Conservation (phyloP, 345 rosid species). For the Eucalyptus fibrosa region DNA sequence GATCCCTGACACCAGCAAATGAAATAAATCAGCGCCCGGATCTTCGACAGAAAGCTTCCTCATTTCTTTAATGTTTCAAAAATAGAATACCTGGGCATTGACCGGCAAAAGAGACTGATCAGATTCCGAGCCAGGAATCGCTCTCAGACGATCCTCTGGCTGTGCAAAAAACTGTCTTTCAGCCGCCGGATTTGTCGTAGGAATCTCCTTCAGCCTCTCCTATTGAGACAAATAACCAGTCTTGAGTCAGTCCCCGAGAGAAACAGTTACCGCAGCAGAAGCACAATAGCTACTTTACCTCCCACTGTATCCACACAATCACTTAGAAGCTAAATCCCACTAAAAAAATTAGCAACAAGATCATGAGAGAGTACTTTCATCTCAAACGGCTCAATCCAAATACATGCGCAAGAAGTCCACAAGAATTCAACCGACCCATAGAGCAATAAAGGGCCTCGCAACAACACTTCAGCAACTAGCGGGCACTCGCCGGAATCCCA, state of each 20-base stretch:
- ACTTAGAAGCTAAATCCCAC: background rate
- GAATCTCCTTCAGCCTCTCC: conserved; percentile 87
- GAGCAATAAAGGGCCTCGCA: background rate
- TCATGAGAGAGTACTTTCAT: background rate
- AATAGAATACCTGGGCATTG: conserved; percentile 43
- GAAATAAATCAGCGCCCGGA: background rate
- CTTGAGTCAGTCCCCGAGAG: background rate
- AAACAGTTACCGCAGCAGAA: background rate
- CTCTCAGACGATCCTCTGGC: conserved; percentile 24
- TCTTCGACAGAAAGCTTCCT: background rate
- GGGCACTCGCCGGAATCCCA: background rate
- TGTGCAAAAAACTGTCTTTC: conserved; percentile 38
- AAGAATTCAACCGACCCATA: background rate
- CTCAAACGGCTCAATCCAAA: background rate
- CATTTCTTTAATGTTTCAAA: background rate
- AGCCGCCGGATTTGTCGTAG: conserved; percentile 33
- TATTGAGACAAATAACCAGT: conserved; percentile 2
- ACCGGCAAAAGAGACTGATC: conserved; percentile 53
- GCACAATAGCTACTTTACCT: background rate
- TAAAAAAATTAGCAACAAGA: background rate
- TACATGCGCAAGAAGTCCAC: background rate
- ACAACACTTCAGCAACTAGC: background rate
- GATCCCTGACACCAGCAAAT: conserved; percentile 35
- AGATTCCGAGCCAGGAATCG: conserved; percentile 82
- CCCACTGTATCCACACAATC: background rate